These are phyloP conservation scores for Leersia perrieri DNA, from an alignment of 176 grass and related monocot species.

Conservation along the genomic window DNA sequence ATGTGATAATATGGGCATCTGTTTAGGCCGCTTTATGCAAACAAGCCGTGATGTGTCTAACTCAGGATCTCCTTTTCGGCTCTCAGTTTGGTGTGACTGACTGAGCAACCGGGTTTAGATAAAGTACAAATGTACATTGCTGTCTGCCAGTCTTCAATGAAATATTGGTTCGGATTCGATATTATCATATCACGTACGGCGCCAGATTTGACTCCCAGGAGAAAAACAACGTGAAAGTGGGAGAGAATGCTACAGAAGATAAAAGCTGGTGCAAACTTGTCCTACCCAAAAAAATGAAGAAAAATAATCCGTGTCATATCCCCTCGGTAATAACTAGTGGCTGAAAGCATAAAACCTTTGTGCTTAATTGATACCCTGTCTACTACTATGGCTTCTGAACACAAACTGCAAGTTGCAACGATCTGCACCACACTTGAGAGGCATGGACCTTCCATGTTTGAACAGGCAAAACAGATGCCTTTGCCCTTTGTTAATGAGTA, in stretches of 20 bases:
- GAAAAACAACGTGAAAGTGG: not conserved
- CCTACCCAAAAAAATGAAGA: not conserved
- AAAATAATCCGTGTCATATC: not conserved
- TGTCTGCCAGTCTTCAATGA: not conserved
- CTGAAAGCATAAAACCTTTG: slow-evolving; percentile 3
- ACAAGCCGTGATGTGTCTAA: slow-evolving; percentile 34
- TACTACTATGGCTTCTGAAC: not conserved
- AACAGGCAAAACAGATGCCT: not conserved
- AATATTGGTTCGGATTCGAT: slow-evolving; percentile 17
- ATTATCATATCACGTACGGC: slow-evolving; percentile 37
- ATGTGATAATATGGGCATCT: slow-evolving; percentile 33
- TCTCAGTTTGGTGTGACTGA: slow-evolving; percentile 26
- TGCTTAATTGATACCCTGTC: slow-evolving; percentile 4
- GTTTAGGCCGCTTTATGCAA: slow-evolving; percentile 37
- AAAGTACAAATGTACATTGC: slow-evolving; percentile 50
- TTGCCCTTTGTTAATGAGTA: not conserved
- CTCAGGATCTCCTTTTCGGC: slow-evolving; percentile 34
- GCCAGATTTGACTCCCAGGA: slow-evolving; percentile 8
- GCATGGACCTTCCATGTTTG: not conserved
- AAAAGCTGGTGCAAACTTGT: not conserved
- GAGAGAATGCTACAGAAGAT: not conserved
- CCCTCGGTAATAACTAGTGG: slow-evolving; percentile 18
- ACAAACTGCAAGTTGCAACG: not conserved
- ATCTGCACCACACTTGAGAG: not conserved
- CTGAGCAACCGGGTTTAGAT: slow-evolving; percentile 42